Percentiles rank a stretch among this genome's conserved stretches.
These are phyloP conservation scores for Nevesoporus exiguus DNA, from an alignment of 768 basidiomycete genomes.

Conservation along the genomic window DNA sequence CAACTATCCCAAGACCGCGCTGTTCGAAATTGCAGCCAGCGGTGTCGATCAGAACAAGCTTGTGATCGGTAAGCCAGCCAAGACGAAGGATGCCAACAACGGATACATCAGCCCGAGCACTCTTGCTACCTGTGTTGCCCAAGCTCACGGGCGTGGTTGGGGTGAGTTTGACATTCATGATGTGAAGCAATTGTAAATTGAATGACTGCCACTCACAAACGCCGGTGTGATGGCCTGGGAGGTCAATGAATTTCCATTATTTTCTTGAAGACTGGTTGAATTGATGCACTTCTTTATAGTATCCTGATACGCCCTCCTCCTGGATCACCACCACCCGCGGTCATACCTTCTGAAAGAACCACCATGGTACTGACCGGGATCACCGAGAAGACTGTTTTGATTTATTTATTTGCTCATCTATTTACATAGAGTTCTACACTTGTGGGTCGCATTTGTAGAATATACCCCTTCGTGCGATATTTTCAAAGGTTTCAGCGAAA, in stretches of 20 bases:
- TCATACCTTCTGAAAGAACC: no score
- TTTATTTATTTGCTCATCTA: no score
- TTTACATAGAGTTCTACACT: no score
- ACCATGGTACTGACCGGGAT: no score
- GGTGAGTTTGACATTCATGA: no score
- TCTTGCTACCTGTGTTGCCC: conserved; percentile 36
- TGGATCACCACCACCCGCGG: conserved; percentile 41
- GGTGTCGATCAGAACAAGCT: conserved; percentile 62
- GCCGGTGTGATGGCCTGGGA: neutral
- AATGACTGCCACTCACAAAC: conserved; percentile 27
- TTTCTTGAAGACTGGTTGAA: neutral
- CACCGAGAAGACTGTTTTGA: no score
- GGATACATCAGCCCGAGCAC: conserved; percentile 54
- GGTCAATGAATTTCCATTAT: neutral
- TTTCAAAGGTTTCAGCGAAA: no score
- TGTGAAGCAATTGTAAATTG: no score
- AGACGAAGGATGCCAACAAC: conserved; percentile 51
- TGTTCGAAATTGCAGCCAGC: conserved; percentile 48
- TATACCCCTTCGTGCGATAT: no score
- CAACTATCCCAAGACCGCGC: conserved; percentile 39
- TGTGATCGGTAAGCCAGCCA: conserved; percentile 72
- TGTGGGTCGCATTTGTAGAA: no score
- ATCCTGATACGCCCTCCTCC: conserved; percentile 35
- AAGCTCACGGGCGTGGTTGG: neutral
- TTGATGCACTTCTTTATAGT: conserved; percentile 22